Evolutionary conservation across 2,329 filamentous ascomycete species (phyloP), one percentile per base, ranked within the genome.

Genomic region (Alternaria consortialis): DNA sequence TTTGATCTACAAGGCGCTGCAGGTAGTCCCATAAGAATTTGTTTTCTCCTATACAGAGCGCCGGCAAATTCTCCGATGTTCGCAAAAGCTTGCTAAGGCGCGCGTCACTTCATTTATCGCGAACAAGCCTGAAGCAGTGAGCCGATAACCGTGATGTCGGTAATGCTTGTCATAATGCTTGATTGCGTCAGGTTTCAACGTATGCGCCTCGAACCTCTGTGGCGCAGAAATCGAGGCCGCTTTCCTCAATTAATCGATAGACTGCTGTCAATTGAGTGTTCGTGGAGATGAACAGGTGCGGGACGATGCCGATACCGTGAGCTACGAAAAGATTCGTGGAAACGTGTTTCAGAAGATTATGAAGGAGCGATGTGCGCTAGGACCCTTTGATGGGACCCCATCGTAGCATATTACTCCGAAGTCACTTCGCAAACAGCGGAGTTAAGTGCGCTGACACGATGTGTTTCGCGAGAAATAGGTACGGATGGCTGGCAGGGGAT

Each of bases 341-440:
- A 55, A 57, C 55, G 36, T 59, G 64, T 64, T 59, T 66, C 53
- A 62, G n/a, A 40, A 54, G 32, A 40, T 17, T 32, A 66, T 66
- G 61, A 62, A 62, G 56, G 60, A 44, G 23, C 36, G 20, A 37
- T 39, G 39, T 44, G 46, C 37, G 15, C 17, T 6, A 9, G n/a
- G 53, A 12, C 40, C 42, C 8, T 50, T 20, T 9, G 39, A 54
- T 23, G 51, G 8, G 9, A 4, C 29, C 32, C 17, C 17, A 27
- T 15, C 31, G 52, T 44, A 23, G 40, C 27, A 53, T 25, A 25
- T 43, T 53, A 20, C 39, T 17, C 51, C 51, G 50, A 53, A 23
- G 23, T 23, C 17, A 20, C 32, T 20, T 48, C 46, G 46, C 31
- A 48, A 48, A 36, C 32, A 37, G 20, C 46, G 9, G 15, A 27